Evolutionary conservation across 2,329 filamentous ascomycete genomes (phyloP).

Genomic region (Ophiosphaerella narmari): DNA sequence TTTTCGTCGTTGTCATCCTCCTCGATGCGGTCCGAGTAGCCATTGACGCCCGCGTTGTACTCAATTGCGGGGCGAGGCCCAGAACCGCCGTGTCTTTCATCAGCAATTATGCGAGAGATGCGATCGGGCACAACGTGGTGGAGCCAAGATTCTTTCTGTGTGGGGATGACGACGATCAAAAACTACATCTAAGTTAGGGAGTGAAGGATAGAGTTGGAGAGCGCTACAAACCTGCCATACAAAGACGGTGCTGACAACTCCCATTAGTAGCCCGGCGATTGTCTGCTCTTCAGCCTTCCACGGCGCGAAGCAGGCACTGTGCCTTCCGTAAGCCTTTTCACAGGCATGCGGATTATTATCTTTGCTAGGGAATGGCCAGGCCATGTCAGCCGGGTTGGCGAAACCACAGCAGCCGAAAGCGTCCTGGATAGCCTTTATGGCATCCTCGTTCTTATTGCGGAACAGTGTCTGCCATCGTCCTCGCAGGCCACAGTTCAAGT

Average conservation of each 20-base stretch:
- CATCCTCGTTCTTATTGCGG: constrained; percentile 53
- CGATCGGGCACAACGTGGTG: constrained; percentile 36
- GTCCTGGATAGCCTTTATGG: constrained; percentile 67
- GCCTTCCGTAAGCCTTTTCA: constrained; percentile 52
- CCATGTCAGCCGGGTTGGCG: constrained; percentile 60
- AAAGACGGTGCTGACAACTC: constrained; percentile 48
- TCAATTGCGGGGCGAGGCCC: constrained; percentile 32
- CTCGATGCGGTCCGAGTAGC: constrained; percentile 38
- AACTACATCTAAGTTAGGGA: constrained; percentile 21
- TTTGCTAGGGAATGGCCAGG: constrained; percentile 63
- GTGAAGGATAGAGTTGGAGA: no score
- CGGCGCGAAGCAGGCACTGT: constrained; percentile 54
- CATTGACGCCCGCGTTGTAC: constrained; percentile 33
- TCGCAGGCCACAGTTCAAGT: constrained; percentile 60
- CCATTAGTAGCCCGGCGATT: constrained; percentile 60
- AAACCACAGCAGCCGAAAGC: constrained; percentile 70
- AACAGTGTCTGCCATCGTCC: constrained; percentile 62
- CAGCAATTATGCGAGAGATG: constrained; percentile 39
- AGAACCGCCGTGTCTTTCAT: constrained; percentile 29
- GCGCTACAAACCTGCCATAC: constrained; percentile 35
- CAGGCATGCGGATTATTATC: constrained; percentile 49
- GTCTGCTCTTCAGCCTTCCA: constrained; percentile 63
- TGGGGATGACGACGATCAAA: constrained; percentile 36
- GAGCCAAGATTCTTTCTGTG: constrained; percentile 37
- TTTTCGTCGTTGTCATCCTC: constrained; percentile 29